A percentile compares a stretch with the other conserved stretches of the same genome.
Evolutionary conservation across 139 green algal genomes (phyloP).

Genomic region (Diplosphaera chodatii): DNA sequence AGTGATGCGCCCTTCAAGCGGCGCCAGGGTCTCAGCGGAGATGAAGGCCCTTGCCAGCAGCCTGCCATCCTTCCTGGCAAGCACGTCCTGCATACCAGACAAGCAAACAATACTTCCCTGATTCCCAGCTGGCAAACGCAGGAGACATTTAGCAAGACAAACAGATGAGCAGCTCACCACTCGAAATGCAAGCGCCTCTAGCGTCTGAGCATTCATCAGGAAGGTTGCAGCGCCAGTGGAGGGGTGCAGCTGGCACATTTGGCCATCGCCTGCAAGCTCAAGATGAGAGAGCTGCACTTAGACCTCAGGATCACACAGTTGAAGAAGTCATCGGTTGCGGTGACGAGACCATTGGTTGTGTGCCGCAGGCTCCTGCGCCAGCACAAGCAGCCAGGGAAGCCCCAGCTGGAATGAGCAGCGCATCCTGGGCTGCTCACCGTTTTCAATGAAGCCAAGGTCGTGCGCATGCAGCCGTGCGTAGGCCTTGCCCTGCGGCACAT

Average conservation of each 20-base stretch:
- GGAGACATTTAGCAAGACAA: no score
- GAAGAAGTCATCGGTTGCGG: no score
- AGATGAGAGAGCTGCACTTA: no score
- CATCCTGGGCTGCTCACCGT: neutral
- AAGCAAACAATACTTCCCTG: neutral
- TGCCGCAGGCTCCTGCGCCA: no score
- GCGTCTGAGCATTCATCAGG: conserved; percentile 36
- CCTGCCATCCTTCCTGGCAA: conserved; percentile 6
- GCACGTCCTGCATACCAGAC: conserved; percentile 1
- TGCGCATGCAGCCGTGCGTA: conserved; percentile 14
- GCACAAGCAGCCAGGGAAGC: no score
- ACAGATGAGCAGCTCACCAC: conserved; percentile 10
- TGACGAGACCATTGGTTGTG: no score
- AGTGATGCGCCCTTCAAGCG: conserved; percentile 23
- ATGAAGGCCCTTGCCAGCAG: conserved; percentile 34
- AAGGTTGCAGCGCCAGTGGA: conserved; percentile 15
- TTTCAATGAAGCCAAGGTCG: conserved; percentile 7
- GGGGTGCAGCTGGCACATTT: neutral
- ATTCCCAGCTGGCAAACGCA: no score
- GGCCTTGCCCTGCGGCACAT: conserved; percentile 34
- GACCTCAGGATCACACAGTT: no score
- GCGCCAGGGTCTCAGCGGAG: conserved; percentile 1
- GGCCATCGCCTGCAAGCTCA: neutral
- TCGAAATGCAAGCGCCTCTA: conserved; percentile 30
- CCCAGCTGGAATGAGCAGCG: no score